phyloP scores from a whole-genome alignment of 2,329 filamentous ascomycete genomes.

The Simplicillium sp. region DNA sequence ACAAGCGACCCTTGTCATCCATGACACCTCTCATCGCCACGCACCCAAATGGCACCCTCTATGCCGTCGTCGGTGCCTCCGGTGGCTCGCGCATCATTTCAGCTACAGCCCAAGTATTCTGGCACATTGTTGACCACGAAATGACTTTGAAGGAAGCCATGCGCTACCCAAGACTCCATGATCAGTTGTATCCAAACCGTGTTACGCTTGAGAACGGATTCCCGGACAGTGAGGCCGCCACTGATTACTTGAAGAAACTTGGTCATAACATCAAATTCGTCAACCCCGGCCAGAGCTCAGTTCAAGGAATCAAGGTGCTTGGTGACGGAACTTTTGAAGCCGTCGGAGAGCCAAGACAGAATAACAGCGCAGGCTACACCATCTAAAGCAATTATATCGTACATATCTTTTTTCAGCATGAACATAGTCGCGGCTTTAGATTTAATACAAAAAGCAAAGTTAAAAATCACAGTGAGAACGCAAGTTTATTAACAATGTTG shows the following conservation, averaged over 20 bases:
- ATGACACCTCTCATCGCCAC: constrained; percentile 72
- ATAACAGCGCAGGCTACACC: constrained; percentile 58
- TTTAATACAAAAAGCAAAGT: not conserved
- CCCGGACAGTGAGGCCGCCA: constrained; percentile 44
- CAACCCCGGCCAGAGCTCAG: constrained; percentile 52
- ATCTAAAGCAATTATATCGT: constrained; percentile 2
- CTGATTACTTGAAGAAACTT: constrained; percentile 48
- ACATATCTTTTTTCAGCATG: not conserved
- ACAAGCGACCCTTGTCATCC: constrained; percentile 76
- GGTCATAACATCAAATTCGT: constrained; percentile 70
- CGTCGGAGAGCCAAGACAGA: constrained; percentile 65
- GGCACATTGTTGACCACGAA: constrained; percentile 59
- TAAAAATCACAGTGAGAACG: not conserved
- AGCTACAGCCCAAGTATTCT: constrained; percentile 62
- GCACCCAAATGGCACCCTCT: constrained; percentile 51
- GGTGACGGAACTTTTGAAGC: constrained; percentile 66
- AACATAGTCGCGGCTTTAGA: not conserved
- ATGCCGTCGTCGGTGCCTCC: constrained; percentile 63
- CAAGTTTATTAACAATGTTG: not conserved
- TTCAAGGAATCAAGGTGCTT: constrained; percentile 57
- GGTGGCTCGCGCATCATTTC: constrained; percentile 81
- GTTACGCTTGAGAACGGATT: constrained; percentile 61
- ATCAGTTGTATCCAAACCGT: constrained; percentile 68
- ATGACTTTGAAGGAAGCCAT: constrained; percentile 54
- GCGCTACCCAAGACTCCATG: constrained; percentile 60